Base-by-base conservation (phyloP, 139 green algal species). In the Tetradesmus lagerheimii region DNA sequence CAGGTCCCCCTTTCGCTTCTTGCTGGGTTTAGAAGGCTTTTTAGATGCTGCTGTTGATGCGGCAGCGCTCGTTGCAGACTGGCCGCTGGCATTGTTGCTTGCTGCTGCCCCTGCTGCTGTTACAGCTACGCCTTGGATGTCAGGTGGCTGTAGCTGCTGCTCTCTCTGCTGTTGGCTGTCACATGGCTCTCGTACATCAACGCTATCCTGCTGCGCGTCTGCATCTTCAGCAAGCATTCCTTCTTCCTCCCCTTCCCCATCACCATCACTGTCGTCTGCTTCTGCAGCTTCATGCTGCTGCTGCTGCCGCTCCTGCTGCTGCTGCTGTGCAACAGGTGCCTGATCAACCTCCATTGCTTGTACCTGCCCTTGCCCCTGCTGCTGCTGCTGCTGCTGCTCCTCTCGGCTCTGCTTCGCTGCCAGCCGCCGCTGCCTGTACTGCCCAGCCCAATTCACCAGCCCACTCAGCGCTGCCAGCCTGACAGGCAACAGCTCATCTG, bases 401-500 rank as follows among this genome's bases (percentile, higher is more conserved):
- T 31, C n/a, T 14, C 47, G 64, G n/a, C 9, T 1, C 57, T 75
- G 80, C 37, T 86, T 71, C 5, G 45, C 45, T 86, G 34, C 1
- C 45, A 41, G 34, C 18, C 37, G 53, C 80, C 74, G 53, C 81
- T 87, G 81, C 50, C 74, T 62, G 29, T 47, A 50, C 34, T 20
- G n/a, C 14, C 3, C 23, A 53, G 81, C 81, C 53, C 53, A 77
- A 4, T 2, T 4, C 34, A 87, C 34, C 35, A 87, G 20, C 9
- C 37, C 50, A 1, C 23, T 50, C 34, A 87, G 20, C 0, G 81
- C 81, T 38, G 81, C 81, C 35, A 77, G 39, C 35, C 81, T 87
- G 34, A 87, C 81, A 14, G 25, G 16, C 29, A 77, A 27, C 50
- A 87, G 53, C 34, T 87, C 50, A 50, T 87, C 81, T 34, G 25